Conservation (phyloP, 768 basidiomycete genomes). For the Phylloporus sp. region DNA sequence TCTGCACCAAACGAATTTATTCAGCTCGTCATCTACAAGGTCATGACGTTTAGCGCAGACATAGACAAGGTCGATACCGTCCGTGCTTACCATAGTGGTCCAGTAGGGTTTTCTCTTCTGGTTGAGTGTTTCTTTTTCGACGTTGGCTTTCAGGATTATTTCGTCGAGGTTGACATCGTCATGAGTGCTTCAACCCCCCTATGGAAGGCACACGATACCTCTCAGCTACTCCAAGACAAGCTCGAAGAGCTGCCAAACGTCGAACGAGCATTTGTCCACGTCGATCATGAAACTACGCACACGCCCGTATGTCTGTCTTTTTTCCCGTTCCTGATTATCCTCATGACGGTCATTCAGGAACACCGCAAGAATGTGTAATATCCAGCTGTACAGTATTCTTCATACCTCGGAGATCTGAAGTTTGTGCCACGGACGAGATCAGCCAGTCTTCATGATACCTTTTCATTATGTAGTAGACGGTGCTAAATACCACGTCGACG, state of each 20-base stretch:
- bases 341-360: constrained; percentile 29
- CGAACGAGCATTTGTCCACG: constrained; percentile 90
- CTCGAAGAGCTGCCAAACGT: constrained; percentile 87
- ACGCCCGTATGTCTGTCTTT: constrained; percentile 40
- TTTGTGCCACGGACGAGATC: too few relatives aligned
- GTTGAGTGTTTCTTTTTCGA: constrained; percentile 4
- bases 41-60: constrained; percentile 77
- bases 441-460: too few relatives aligned
- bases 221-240: constrained; percentile 81
- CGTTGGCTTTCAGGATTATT: constrained; percentile 87
- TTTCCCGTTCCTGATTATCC: neutral
- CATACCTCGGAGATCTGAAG: neutral
- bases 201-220: constrained; percentile 83
- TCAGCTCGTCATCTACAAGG: constrained; percentile 89
- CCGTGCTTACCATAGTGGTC: constrained; percentile 88
- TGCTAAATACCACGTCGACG: too few relatives aligned
- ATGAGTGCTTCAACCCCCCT: constrained; percentile 86
- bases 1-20: constrained; percentile 88
- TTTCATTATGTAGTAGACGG: too few relatives aligned
- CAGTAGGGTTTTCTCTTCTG: constrained; percentile 37
- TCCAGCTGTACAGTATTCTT: neutral
- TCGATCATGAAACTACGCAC: constrained; percentile 92
- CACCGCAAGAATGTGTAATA: constrained; percentile 36
- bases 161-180: constrained; percentile 94
- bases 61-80: constrained; percentile 89